Evolutionary conservation across 177 flowering plant species (phyloP).

Genomic region (Vitis hybrid): DNA sequence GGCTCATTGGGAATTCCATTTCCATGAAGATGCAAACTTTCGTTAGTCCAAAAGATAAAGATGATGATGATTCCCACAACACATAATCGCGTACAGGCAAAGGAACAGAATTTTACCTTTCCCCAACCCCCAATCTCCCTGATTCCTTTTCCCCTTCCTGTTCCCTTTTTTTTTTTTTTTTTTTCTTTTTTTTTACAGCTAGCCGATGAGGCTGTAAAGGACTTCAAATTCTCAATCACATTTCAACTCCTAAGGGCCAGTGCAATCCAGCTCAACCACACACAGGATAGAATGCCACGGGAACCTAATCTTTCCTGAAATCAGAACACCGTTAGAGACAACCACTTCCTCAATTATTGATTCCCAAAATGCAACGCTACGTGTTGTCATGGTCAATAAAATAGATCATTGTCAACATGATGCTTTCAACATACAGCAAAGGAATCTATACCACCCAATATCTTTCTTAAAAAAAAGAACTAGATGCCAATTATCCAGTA

Average conservation of each 20-base stretch:
- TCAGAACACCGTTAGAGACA: not conserved
- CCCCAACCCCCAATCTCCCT: slow-evolving; percentile 13
- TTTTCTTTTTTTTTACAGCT: not conserved
- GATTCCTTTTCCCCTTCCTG: not conserved
- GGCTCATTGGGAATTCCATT: too few species aligned
- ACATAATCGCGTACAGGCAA: slow-evolving; percentile 14
- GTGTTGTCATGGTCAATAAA: too few species aligned
- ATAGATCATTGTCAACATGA: not conserved
- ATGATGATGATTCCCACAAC: not conserved
- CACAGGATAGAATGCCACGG: not conserved
- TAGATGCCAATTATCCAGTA: too few species aligned
- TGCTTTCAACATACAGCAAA: not conserved
- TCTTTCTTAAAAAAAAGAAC: too few species aligned
- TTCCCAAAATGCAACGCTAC: too few species aligned
- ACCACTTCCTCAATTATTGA: too few species aligned
- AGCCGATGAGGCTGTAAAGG: not conserved
- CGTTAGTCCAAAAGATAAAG: not conserved
- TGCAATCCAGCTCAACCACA: not conserved
- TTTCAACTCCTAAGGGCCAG: not conserved
- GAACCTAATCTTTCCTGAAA: slow-evolving; percentile 11
- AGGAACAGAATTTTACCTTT: slow-evolving; percentile 22
- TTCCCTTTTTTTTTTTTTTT: not conserved
- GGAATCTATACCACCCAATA: too few species aligned
- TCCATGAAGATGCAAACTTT: not conserved
- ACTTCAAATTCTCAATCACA: not conserved